A percentile compares a stretch with the other conserved stretches of the same genome.
phyloP scores from a whole-genome alignment of 257 asterid species.

The Solanum clarkiae region DNA sequence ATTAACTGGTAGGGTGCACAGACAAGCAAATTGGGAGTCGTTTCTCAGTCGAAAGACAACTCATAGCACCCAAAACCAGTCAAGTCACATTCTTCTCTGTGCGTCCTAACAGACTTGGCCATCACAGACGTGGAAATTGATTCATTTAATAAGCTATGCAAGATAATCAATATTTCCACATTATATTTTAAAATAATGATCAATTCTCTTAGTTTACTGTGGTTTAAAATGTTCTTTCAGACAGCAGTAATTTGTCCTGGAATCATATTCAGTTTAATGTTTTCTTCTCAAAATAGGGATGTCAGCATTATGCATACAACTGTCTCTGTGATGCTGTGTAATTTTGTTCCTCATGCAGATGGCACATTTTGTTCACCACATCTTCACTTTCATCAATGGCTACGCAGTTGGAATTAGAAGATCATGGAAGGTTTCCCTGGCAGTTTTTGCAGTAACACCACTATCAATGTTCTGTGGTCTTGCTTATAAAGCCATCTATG shows the following conservation, averaged over 20 bases:
- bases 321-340: background rate
- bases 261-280: background rate
- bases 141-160: background rate
- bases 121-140: background rate
- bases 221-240: background rate
- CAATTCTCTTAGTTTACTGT: background rate
- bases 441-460: constrained; percentile 79
- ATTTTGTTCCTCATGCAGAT: constrained; percentile 30
- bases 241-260: background rate
- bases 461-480: constrained; percentile 77
- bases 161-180: background rate
- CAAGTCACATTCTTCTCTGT: background rate
- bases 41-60: background rate
- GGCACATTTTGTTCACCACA: constrained; percentile 77
- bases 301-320: background rate
- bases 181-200: background rate
- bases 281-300: background rate
- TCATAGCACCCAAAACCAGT: background rate
- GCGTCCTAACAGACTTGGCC: background rate
- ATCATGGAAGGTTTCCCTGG: constrained; percentile 64
- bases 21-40: background rate
- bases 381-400: constrained; percentile 71
- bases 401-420: constrained; percentile 51
- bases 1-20: background rate
- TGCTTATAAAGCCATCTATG: constrained; percentile 68